A percentile compares a stretch with the other conserved stretches of the same genome.
phyloP scores from a whole-genome alignment of 176 grass and related monocot genomes.

The Rhynchospora pubera region DNA sequence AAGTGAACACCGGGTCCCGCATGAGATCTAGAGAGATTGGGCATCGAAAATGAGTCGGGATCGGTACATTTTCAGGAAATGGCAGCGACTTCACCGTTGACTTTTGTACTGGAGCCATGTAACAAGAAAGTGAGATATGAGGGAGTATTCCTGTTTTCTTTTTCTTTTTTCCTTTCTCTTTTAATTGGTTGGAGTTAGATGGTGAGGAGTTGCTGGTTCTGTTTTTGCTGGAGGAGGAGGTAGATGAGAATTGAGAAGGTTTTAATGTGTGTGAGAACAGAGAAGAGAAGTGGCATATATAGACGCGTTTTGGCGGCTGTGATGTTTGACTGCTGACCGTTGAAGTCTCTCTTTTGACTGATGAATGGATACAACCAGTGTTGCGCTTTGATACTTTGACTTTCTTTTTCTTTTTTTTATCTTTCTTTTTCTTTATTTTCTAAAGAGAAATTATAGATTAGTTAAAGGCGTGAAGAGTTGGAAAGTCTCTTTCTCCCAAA shows the following conservation, averaged over 20 bases:
- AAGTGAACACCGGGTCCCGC: conserved; percentile 60
- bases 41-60: conserved; percentile 60
- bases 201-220: no score
- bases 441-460: no score
- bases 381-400: neutral
- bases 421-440: no score
- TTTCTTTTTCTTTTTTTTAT: neutral
- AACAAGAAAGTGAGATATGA: no score
- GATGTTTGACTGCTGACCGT: conserved; percentile 15
- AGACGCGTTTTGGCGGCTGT: neutral
- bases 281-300: neutral
- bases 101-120: neutral
- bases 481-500: neutral
- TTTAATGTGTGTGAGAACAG: neutral
- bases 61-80: neutral
- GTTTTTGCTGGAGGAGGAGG: neutral
- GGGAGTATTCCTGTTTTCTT: no score
- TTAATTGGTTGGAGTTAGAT: no score
- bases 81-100: neutral
- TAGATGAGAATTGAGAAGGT: neutral
- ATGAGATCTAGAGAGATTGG: conserved; percentile 83
- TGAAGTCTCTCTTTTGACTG: conserved; percentile 6
- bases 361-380: neutral
- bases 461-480: no score
- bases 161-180: no score